Evolutionary conservation across 345 rosid species (phyloP).

Genomic region (Pugionium dolabratum): DNA sequence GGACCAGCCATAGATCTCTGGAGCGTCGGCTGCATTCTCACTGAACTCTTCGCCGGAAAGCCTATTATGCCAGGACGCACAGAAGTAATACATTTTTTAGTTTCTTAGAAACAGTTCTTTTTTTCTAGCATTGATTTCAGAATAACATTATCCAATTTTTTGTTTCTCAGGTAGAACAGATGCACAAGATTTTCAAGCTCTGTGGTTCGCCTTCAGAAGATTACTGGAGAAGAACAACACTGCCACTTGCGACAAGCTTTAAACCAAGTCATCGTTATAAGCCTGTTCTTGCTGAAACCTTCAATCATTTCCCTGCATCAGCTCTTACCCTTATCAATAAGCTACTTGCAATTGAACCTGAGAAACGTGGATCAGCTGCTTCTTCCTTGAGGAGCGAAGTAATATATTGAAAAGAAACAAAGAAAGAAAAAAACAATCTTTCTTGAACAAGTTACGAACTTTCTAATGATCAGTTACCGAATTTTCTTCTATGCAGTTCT

Average conservation of each 20-base stretch:
- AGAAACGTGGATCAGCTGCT: conserved; percentile 69
- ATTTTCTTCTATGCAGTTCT: conserved; percentile 49
- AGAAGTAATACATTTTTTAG: conserved; percentile 49
- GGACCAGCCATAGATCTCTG: conserved; percentile 85
- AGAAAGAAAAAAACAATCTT: background rate
- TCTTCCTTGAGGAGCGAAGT: conserved; percentile 70
- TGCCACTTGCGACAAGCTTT: conserved; percentile 58
- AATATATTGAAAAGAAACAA: background rate
- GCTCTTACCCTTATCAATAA: conserved; percentile 55
- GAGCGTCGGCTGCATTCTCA: conserved; percentile 86
- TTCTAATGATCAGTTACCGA: conserved; percentile 12
- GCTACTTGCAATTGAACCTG: conserved; percentile 69
- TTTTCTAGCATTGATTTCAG: too few relatives aligned
- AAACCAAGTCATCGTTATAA: conserved; percentile 69
- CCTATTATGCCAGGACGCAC: conserved; percentile 94
- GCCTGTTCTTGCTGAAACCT: conserved; percentile 65
- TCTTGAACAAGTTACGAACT: background rate
- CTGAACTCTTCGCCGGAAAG: conserved; percentile 76
- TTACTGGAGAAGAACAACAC: conserved; percentile 76
- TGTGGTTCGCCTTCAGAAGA: conserved; percentile 42
- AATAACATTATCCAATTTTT: background rate
- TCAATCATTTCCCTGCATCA: conserved; percentile 60
- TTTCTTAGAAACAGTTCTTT: background rate
- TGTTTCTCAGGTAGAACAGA: conserved; percentile 72
- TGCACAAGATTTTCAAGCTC: conserved; percentile 38